These are phyloP conservation scores for Sarocladium kiliense DNA, from an alignment of 2,329 filamentous ascomycete genomes.

Conservation along the genomic window DNA sequence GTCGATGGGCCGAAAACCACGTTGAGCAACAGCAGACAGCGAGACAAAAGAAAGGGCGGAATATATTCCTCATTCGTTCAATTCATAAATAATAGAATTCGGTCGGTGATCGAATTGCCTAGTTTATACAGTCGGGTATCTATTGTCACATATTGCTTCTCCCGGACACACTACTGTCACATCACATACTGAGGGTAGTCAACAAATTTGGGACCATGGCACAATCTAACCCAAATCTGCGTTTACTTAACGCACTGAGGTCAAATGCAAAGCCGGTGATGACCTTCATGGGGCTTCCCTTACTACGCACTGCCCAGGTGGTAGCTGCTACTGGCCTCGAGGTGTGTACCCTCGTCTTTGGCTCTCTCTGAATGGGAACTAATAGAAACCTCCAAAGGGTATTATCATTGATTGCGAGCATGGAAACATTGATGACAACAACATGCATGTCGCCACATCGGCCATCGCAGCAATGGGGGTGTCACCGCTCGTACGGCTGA, in stretches of 20 bases:
- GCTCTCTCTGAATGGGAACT: background rate
- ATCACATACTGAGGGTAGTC: no score
- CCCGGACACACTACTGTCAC: no score
- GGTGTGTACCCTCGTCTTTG: background rate
- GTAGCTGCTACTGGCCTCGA: background rate
- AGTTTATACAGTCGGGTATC: no score
- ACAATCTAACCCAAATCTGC: background rate
- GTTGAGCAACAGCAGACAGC: no score
- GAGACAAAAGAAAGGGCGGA: no score
- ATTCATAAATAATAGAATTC: no score
- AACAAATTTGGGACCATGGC: background rate
- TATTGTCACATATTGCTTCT: no score
- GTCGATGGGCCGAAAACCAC: no score
- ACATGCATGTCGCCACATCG: constrained; percentile 41
- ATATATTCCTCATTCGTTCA: no score
- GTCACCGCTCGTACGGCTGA: constrained; percentile 35
- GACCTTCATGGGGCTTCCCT: background rate
- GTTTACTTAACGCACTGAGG: background rate
- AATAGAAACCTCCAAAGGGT: constrained; percentile 17
- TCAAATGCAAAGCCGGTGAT: background rate
- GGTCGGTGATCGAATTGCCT: no score
- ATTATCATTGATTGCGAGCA: constrained; percentile 43
- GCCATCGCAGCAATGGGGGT: constrained; percentile 34
- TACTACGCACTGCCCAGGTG: background rate
- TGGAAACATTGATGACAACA: constrained; percentile 34